Evolutionary conservation across 2,329 filamentous ascomycete genomes (phyloP), one percentile per base, ranked within the genome.

Genomic region (Ceratocystis cubensis): DNA sequence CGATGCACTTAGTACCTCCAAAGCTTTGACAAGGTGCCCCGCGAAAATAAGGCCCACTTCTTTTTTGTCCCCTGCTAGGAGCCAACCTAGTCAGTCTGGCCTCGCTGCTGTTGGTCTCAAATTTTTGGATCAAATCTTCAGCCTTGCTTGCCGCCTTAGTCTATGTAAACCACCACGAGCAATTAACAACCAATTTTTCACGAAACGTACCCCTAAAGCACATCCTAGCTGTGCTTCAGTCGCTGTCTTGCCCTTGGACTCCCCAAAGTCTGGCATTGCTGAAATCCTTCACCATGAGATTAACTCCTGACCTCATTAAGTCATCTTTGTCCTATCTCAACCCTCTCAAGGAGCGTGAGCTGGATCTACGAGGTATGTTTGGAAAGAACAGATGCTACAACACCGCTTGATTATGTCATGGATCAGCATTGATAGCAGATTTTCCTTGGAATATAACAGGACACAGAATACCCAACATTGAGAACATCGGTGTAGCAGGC

Each of bases 331-430:
- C 93, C 76, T 99, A 96, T 83, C 88, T 97, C 79, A 99, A 97
- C 79, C 92, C 93, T 76, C 84, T 99, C 77, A 96, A 94, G 80
- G 94, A 99, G 84, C 91, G 94, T 78, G 94, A 99, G 84, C 86
- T 99, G 77, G 92, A 97, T 82, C 90, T 99, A 74, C 87, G 94
- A 96, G 94, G 94, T 97, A 89, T 86, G 91, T 83, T 78, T 78
- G 88, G 88, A 91, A 96, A 91, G 91, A 86, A 82, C 89, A 93
- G 91, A 94, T 96, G 85, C 91, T 96, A 89, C 89, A 91, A 68
- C 89, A 91, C 85, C 84, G 68, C 72, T 75, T 75, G 73, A 75
- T 75, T 72, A 68, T 85, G 74, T 75, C 75, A 77, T 64, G 75
- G 75, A 86, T 84, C 88, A 89, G 82, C 84, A 84, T 93, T 94